Base-by-base conservation (phyloP, 306 rosid species). In the Elaeagnus macrophylla region DNA sequence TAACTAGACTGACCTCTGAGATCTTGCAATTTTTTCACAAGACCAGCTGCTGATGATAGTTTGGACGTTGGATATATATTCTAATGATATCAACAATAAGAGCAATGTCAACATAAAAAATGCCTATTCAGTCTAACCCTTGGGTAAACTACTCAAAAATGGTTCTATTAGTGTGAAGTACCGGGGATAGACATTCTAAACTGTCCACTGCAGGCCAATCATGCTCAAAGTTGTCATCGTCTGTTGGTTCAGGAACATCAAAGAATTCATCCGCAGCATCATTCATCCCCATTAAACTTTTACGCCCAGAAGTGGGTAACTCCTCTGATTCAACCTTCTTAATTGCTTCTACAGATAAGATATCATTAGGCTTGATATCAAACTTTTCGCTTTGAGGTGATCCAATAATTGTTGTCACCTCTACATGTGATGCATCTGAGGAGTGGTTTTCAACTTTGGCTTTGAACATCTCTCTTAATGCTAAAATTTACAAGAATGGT, bases 171-270 rank as follows among this genome's bases (percentile, higher is more conserved):
- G 44, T 35, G 54, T 63, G 53, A 68, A 44, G 60, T 80, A 83
- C 93, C 84, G 8, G 20, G 37, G 83, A 52, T 19, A 56, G 62
- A 14, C 65, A 75, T 56, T 81, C 87, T 56, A 19, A 19, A 56
- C 53, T 56, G 57, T 38, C 12, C 75, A 56, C 83, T 13, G 75
- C 10, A 47, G 81, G 56, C 93, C 93, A 79, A 11, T 79, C 81
- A 66, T 64, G 75, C 18, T 79, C 82, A 48, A 60, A 72, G n/a
- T 68, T 68, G 62, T 76, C 76, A 42, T 38, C 65, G 3, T 85
- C 95, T 3, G 79, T 48, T 56, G 94, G 62, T 57, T 85, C 97
- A 61, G 89, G 84, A 79, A 85, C 95, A 75, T 89, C 97, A 61
- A 77, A 89, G 54, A 69, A 69, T 61, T 85, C 95, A 63, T 89